Base-by-base conservation (phyloP, 164 flowering plant genomes). In the Warburgia ugandensis region DNA sequence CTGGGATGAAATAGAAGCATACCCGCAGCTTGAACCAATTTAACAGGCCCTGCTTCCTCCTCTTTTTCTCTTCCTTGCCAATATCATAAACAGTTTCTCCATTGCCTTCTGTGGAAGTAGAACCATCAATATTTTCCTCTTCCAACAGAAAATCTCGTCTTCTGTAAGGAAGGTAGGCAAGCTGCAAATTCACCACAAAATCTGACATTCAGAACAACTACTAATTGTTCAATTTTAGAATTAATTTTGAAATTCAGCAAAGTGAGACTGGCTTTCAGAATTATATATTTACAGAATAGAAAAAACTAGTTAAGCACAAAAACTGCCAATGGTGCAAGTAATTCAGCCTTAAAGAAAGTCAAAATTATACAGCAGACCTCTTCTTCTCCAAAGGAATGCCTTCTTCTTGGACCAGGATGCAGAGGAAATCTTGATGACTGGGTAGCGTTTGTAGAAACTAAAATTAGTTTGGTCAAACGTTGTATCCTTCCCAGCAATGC, bases 351-450 rank as follows among this genome's bases (percentile, higher is more conserved):
- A 40, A n/a, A 22, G 29, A 13, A 21, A 45, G 20, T n/a, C 2
- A 23, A n/a, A 31, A 29, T 16, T 26, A 45, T 33, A 30, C 54
- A 49, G 26, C 44, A 37, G 29, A 91, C 98, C 96, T 92, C 96
- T 73, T 92, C 99, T 72, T 92, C 99, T 56, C 99, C 99, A 75
- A 92, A 92, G 21, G 99, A 92, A 68, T 92, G 99, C 51, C 96
- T 76, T 75, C 99, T 81, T 58, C 96, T 75, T 8, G 63, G 76
- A 64, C 84, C 83, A 45, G 82, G 65, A 11, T 79, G 84, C 4
- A 83, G 83, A 50, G 95, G 74, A 65, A 83, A 56, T 63, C 80
- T 72, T 50, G 94, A 63, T 12, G 98, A 60, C 26, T 70, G 94
- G 42, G 99, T 64, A 50, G 79, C 39, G 61, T 92, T 88, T 39